These are phyloP conservation scores for Protomyces macrosporus DNA, from an alignment of 1,139 yeast species.

Conservation along the genomic window DNA sequence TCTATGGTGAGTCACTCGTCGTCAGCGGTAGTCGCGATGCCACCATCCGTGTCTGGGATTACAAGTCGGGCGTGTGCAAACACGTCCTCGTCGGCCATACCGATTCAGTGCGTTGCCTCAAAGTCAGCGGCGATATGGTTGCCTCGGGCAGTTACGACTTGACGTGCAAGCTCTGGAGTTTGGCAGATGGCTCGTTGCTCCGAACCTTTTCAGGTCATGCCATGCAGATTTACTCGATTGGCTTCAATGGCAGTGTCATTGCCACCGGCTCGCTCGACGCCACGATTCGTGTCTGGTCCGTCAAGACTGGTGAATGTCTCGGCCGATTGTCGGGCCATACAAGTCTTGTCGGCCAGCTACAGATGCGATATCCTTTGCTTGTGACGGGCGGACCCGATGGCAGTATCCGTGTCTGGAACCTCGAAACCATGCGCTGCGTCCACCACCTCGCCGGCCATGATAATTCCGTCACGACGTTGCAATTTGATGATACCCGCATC, in stretches of 20 bases:
- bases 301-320: conserved; percentile 64
- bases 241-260: conserved; percentile 68
- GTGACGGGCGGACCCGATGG: conserved; percentile 97
- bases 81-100: conserved; percentile 77
- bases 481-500: conserved; percentile 75
- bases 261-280: conserved; percentile 84
- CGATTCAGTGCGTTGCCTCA: conserved; percentile 78
- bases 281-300: conserved; percentile 83
- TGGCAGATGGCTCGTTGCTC: conserved; percentile 65
- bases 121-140: conserved; percentile 78
- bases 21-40: conserved; percentile 89
- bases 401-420: conserved; percentile 87
- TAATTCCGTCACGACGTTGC: conserved; percentile 89
- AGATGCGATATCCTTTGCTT: conserved; percentile 68
- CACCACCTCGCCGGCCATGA: conserved; percentile 77
- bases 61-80: conserved; percentile 63
- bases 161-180: conserved; percentile 88
- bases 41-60: conserved; percentile 80
- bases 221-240: conserved; percentile 81
- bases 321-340: conserved; percentile 76
- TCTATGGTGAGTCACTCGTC: conserved; percentile 41
- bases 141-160: conserved; percentile 90
- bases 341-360: conserved; percentile 80
- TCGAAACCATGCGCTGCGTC: conserved; percentile 62
- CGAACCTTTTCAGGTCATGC: conserved; percentile 76